A percentile compares a stretch with the other conserved stretches of the same genome.
Conservation (phyloP, 2,329 filamentous ascomycete species). For the Remersonia thermophila region DNA sequence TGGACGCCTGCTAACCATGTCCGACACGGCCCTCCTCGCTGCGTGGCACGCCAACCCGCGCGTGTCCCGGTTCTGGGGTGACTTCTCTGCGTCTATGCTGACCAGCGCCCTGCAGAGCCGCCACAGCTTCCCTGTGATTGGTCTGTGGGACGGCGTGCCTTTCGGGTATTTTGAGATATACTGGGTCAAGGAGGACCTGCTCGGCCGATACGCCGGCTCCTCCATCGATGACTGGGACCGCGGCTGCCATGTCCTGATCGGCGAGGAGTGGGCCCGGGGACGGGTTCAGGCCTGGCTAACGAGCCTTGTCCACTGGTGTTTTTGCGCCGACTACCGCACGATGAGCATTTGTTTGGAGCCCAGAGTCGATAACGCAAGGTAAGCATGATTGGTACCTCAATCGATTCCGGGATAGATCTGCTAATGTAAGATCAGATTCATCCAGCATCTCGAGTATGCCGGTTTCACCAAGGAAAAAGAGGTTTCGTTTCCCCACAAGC, state of each 20-base stretch:
- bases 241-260: slow-evolving; percentile 77
- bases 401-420: not conserved
- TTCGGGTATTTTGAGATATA: slow-evolving; percentile 98
- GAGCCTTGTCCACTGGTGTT: slow-evolving; percentile 77
- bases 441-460: slow-evolving; percentile 54
- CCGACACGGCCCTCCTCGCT: slow-evolving; percentile 53
- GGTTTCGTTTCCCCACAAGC: slow-evolving; percentile 82
- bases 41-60: slow-evolving; percentile 83
- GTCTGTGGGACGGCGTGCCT: slow-evolving; percentile 85
- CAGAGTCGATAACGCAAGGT: slow-evolving; percentile 83
- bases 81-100: slow-evolving; percentile 54
- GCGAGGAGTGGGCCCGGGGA: slow-evolving; percentile 84
- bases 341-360: slow-evolving; percentile 79
- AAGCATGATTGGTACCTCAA: slow-evolving; percentile 26
- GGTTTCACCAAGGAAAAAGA: slow-evolving; percentile 85
- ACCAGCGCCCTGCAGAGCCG: slow-evolving; percentile 48
- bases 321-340: slow-evolving; percentile 65
- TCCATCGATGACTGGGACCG: slow-evolving; percentile 66
- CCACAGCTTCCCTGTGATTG: slow-evolving; percentile 83
- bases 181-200: slow-evolving; percentile 85
- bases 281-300: slow-evolving; percentile 73
- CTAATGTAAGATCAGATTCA: too few relatives aligned
- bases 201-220: slow-evolving; percentile 55
- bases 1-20: slow-evolving; percentile 29
- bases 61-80: slow-evolving; percentile 76